Evolutionary conservation across 1,284 basidiomycete genomes (phyloP), one percentile per base, ranked within the genome.

Genomic region (Agroathelia rolfsii): DNA sequence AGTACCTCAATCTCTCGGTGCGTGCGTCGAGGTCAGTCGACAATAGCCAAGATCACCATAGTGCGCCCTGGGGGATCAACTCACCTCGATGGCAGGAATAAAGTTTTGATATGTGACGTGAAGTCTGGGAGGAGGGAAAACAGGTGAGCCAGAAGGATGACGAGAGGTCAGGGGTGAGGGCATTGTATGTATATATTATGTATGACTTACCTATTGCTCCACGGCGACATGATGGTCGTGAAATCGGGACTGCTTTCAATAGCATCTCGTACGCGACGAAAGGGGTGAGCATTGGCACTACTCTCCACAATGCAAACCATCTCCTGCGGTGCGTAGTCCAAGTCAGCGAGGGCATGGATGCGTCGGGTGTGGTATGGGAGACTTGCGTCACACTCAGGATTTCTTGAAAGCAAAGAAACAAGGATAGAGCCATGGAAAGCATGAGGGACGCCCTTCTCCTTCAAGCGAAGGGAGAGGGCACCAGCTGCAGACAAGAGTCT

Each of bases 1-100:
- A 85, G 51, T 36, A 86, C 82, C 55, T 86, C 82, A 53, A 86
- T 83, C 82, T 86, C n/a, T 41, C 32, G 18, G 28, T 30, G 32
- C 18, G 11, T 34, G 24, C 32, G 33, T 27, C 36, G n/a, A 27
- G 27, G 32, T 30, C 28, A 37, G 27, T 9, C 26, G n/a, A 34
- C 24, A 30, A 30, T 23, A 24, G 26, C 28, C 37, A 23, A 28
- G 30, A 41, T 29, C 42, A 41, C 56, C 40, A 55, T 53, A 29
- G 56, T 38, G 17, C 30, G 54, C 57, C 27, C 26, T 24, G 23
- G 14, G 20, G n/a, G 25, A 30, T 11, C 8, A 12, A 34, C 49
- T 44, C 37, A 59, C 59, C 41, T 63, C 61, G 21, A 63, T 54
- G 9, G 59, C 41, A 11, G 61, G 61, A 40, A 63, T 64, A 34